Conservation (phyloP, 768 basidiomycete genomes). For the Leccinellum albellum region DNA sequence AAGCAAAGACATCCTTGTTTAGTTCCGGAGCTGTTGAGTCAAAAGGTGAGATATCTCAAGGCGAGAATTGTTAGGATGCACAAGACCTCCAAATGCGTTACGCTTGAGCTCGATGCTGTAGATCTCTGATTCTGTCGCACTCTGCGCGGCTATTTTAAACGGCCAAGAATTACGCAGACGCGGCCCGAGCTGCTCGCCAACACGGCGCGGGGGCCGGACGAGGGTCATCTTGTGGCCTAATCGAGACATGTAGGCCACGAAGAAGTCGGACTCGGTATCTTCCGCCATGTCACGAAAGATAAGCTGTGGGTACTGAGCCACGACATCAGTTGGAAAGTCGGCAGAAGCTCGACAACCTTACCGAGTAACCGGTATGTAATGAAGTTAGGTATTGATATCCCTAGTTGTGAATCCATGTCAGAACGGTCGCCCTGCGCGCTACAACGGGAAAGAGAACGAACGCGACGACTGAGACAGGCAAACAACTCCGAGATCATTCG, state of each 20-base stretch:
- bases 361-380: slow-evolving; percentile 54
- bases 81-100: slow-evolving; percentile 33
- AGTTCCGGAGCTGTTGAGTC: slow-evolving; percentile 36
- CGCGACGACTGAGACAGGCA: slow-evolving; percentile 54
- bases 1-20: slow-evolving; percentile 53
- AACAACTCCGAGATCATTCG: slow-evolving; percentile 60
- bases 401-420: slow-evolving; percentile 34
- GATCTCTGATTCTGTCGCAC: slow-evolving; percentile 46
- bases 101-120: slow-evolving; percentile 56
- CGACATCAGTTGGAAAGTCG: slow-evolving; percentile 8
- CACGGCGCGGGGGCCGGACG: slow-evolving; percentile 37
- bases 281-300: slow-evolving; percentile 55
- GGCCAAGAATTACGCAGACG: slow-evolving; percentile 41
- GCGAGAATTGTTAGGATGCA: neutral
- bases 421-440: neutral
- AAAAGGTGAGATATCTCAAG: slow-evolving; percentile 2
- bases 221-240: slow-evolving; percentile 53
- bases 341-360: slow-evolving; percentile 27
- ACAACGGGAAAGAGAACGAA: slow-evolving; percentile 29
- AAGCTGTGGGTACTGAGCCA: slow-evolving; percentile 54
- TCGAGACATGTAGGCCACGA: slow-evolving; percentile 61
- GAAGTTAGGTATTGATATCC: slow-evolving; percentile 69
- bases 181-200: slow-evolving; percentile 37
- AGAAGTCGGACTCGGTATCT: slow-evolving; percentile 53
- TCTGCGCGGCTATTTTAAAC: slow-evolving; percentile 38